Evolutionary conservation across 1,139 yeast genomes (phyloP), one percentile per base, ranked within the genome.

Genomic region (Hyphopichia wangnamkhiaoensis): DNA sequence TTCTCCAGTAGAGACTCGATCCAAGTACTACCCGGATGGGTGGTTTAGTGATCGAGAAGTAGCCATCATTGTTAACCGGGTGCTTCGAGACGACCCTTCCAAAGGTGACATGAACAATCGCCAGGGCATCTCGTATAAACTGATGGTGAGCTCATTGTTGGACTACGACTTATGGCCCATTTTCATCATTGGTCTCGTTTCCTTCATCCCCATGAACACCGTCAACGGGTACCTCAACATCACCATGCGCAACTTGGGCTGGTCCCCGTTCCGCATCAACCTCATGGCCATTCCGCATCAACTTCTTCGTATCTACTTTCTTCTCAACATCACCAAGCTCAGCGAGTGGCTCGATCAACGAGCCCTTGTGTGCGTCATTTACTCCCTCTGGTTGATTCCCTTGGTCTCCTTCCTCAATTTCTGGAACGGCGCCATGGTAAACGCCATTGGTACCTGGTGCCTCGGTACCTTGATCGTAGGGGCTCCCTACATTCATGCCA

Each of bases 61-160:
- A 45, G 79, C 74, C 40, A 81, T 83, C 37, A 71, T 80, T 23
- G 86, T 81, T 14, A 83, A 82, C 49, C 69, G 81, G 42, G 68
- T 83, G 1, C 62, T 83, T 39, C 61, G 88, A 49, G 87, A 83
- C 55, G 90, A 83, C 50, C 88, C 89, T 7, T 61, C 76, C 1
- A 83, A 83, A 58, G 86, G 87, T 14, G 83, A 79, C 45, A 80
- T 82, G 85, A 70, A 80, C 52, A 82, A 82, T 52, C 68, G 86
- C 53, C 79, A 81, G 49, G 79, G 80, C 1, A 63, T 82, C 8
- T 56, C 69, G 4, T 58, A 65, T 0, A 70, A 63, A 2, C 71
- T 70, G 39, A 76, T 80, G 26, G 50, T 63, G 50, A 55, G 56
- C 31, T 63, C 81, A 5, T 42, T 80, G 9, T 37, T 50, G 5